A percentile compares a stretch with the other conserved stretches of the same genome.
Conservation (phyloP, 2,329 filamentous ascomycete species). For the Elsinoe ampelina region DNA sequence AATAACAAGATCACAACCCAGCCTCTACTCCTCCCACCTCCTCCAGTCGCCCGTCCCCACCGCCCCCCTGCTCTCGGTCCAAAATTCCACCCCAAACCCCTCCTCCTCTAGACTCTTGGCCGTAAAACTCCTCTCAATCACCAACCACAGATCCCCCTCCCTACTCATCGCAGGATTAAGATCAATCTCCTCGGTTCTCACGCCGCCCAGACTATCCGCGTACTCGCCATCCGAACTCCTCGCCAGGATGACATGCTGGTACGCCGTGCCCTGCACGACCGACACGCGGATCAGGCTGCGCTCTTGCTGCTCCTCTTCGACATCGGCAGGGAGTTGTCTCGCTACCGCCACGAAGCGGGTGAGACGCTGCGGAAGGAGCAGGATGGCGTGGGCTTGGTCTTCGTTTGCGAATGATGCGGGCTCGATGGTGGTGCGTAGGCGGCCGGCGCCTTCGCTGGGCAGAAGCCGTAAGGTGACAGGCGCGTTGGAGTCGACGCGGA, state of each 20-base stretch:
- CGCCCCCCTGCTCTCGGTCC: slow-evolving; percentile 36
- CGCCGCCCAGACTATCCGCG: slow-evolving; percentile 53
- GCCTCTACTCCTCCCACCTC: slow-evolving; percentile 27
- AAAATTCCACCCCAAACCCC: slow-evolving; percentile 43
- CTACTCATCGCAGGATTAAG: slow-evolving; percentile 54
- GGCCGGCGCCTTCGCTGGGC: slow-evolving; percentile 64
- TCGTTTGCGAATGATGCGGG: slow-evolving; percentile 42
- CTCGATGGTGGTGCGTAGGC: slow-evolving; percentile 52
- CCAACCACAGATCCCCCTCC: slow-evolving; percentile 61
- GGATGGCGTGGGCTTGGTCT: slow-evolving; percentile 45
- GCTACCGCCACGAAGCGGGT: slow-evolving; percentile 25
- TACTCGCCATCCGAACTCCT: slow-evolving; percentile 66
- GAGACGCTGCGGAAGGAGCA: slow-evolving; percentile 44
- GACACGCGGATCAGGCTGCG: slow-evolving; percentile 56
- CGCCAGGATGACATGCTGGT: slow-evolving; percentile 55
- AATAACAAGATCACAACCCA: neutral
- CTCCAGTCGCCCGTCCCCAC: slow-evolving; percentile 39
- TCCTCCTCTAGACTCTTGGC: slow-evolving; percentile 38
- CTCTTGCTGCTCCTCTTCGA: neutral
- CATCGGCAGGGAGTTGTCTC: slow-evolving; percentile 16
- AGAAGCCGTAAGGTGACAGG: slow-evolving; percentile 52
- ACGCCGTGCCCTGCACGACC: slow-evolving; percentile 63
- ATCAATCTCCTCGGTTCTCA: slow-evolving; percentile 66
- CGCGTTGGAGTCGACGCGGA: slow-evolving; percentile 61
- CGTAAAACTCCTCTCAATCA: slow-evolving; percentile 69